Evolutionary conservation across 345 rosid genomes (phyloP), one percentile per base, ranked within the genome.

Genomic region (Erucastrum elatum): DNA sequence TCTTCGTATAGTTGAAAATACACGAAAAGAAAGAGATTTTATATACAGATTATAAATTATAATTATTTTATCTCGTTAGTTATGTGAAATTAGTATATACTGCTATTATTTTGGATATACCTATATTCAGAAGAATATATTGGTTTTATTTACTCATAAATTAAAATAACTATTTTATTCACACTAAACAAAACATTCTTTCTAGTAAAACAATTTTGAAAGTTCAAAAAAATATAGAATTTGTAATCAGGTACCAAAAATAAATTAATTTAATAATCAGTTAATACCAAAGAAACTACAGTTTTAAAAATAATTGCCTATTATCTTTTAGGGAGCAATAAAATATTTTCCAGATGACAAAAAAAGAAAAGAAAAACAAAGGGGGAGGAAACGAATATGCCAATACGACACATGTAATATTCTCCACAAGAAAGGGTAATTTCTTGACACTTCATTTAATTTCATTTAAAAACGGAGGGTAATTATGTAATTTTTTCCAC

Each of bases 361-460:
- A 41, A 41, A 41, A 41, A 41, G 4, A 9, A 39, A 39, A 39
- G 41, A 1, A 17, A 56, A 21, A 66, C 35, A 16, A 0, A 64
- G 56, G 6, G 33, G 55, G 60, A 58, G 46, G 46, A 21, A 21
- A 21, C 21, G 79, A 74, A 80, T 74, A 80, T 75, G 83, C 80
- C 68, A 70, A 75, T 10, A 44, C 67, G 74, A 39, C 80, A 76
- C 68, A 75, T 75, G 68, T 70, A 64, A 65, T 69, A 80, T 75
- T 64, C 76, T 77, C 34, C 30, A 5, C 44, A 65, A 65, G 53
- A 75, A 41, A 41, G n/a, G 12, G n/a, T 9, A 35, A 78, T 31
- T 21, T 34, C 8, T 35, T 8, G 17, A 33, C 12, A 37, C 66
- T 67, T 53, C 17, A 75, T 25, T 65, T 55, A 70, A 49, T 6